Base-by-base conservation (phyloP, 495 filamentous ascomycete genomes). In the Poronia punctata region DNA sequence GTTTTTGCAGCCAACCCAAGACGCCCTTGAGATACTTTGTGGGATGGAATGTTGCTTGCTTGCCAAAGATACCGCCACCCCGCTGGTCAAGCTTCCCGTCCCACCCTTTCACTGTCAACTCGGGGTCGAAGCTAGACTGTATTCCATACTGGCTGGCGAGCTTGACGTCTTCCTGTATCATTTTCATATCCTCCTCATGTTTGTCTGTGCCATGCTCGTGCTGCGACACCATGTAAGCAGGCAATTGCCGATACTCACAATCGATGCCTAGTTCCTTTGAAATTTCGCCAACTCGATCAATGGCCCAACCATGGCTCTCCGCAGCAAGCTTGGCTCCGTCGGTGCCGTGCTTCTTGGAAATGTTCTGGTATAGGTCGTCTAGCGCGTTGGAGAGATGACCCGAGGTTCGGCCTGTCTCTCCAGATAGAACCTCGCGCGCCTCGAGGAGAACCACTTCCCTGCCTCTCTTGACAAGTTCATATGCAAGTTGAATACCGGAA, bases 381-480 rank as follows among this genome's bases (percentile, higher is more conserved):
- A 79, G 40, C 1, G 65, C 67, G 43, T 65, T 78, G 4, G 66
- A 64, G 15, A 78, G 53, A 49, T 80, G 74, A 4, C 75, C 76
- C 19, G 58, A 66, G 0, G 74, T 79, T 7, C 72, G 50, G 3
- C 75, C 72, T 0, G 65, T 66, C 47, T 78, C 76, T 0, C 75
- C 72, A 1, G 72, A 66, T 2, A 78, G 53, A 7, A 69, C 60
- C 6, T 75, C 61, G 6, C 74, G 66, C 3, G 75, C 74, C 39
- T 79, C 76, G 27, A 78, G 56, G 45, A 78, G 60, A n/a, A 60
- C 59, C 4, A 77, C 72, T 0, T 56, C 38, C 22, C 64, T 47
- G 17, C 74, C 75, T 11, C 70, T 64, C n/a, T 18, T 50, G 36
- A 78, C 59, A 0, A 74, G 65, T 48, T 79, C 74, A 38, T 76